Evolutionary conservation across 352 stramenopile species (phyloP).

Genomic region (Globisporangium cylindrosporum): DNA sequence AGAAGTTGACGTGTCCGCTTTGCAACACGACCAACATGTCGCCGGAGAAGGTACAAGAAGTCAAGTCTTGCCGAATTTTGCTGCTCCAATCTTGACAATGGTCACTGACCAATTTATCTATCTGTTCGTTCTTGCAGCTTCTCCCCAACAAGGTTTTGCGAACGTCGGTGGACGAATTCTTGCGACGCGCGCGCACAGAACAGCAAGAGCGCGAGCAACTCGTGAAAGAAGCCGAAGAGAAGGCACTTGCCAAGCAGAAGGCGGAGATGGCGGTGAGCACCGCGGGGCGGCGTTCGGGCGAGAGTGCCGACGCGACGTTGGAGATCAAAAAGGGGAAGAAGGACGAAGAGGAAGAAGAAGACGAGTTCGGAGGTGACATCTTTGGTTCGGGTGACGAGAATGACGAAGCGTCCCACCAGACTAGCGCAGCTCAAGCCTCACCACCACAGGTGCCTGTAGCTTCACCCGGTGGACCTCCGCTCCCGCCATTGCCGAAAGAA

Average conservation of each 20-base stretch:
- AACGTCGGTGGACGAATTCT: conserved; percentile 83
- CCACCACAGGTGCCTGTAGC: conserved; percentile 20
- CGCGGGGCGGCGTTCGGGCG: conserved; percentile 43
- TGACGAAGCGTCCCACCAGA: conserved; percentile 26
- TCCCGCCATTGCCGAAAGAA: conserved; percentile 43
- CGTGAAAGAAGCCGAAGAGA: conserved; percentile 83
- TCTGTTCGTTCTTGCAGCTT: conserved; percentile 21
- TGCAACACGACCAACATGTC: conserved; percentile 83
- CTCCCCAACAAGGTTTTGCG: conserved; percentile 80
- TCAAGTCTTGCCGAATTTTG: neutral
- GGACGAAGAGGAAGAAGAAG: conserved; percentile 67
- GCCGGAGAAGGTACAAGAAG: conserved; percentile 52
- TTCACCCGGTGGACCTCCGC: conserved; percentile 14
- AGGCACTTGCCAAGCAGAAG: conserved; percentile 78
- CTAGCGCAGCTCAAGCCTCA: conserved; percentile 17
- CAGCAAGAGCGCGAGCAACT: conserved; percentile 83
- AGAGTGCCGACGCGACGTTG: conserved; percentile 78
- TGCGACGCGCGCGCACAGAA: conserved; percentile 70
- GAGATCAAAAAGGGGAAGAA: conserved; percentile 89
- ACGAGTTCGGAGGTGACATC: conserved; percentile 86
- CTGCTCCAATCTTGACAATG: neutral
- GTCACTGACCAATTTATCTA: neutral
- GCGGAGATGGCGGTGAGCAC: conserved; percentile 52
- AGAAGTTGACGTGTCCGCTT: conserved; percentile 77
- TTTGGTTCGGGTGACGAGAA: conserved; percentile 67